Conservation (phyloP, 2,329 filamentous ascomycete genomes). For the Chaetomiaceae sp. region DNA sequence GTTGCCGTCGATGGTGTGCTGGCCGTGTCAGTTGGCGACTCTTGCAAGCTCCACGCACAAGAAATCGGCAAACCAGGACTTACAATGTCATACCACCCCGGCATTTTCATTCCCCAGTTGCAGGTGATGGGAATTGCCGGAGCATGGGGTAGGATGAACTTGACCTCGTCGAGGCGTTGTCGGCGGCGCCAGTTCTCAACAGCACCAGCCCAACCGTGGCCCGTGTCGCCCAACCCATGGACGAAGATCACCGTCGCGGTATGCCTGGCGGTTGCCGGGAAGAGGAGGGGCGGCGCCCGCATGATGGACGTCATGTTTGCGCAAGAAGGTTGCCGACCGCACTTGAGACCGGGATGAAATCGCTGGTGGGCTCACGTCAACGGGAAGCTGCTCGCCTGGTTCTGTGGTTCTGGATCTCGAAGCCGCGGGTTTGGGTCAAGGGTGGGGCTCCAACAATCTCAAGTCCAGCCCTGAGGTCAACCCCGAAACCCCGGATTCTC, state of each 20-base stretch:
- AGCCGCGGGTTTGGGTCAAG: too few relatives aligned
- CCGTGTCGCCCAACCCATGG: conserved; percentile 85
- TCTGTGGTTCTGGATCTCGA: too few relatives aligned
- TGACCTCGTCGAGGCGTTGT: conserved; percentile 78
- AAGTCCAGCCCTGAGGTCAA: too few relatives aligned
- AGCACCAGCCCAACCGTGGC: conserved; percentile 72
- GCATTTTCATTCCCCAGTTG: conserved; percentile 65
- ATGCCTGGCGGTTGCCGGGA: conserved; percentile 76
- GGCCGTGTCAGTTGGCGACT: neutral
- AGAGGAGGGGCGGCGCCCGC: conserved; percentile 56
- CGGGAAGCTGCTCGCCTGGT: too few relatives aligned
- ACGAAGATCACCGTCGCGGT: conserved; percentile 93
- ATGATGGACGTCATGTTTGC: conserved; percentile 30
- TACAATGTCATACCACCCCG: conserved; percentile 83
- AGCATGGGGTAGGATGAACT: conserved; percentile 92
- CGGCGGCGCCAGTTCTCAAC: conserved; percentile 83
- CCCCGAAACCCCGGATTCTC: too few relatives aligned
- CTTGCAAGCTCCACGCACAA: neutral
- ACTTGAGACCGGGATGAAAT: too few relatives aligned
- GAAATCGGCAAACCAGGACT: conserved; percentile 18
- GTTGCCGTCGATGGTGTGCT: conserved; percentile 27
- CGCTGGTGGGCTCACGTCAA: too few relatives aligned
- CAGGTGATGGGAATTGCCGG: conserved; percentile 78
- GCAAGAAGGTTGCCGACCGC: neutral
- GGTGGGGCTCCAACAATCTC: too few relatives aligned